phyloP scores from a whole-genome alignment of 2,329 filamentous ascomycete species.

The Aspergillus cejpii region DNA sequence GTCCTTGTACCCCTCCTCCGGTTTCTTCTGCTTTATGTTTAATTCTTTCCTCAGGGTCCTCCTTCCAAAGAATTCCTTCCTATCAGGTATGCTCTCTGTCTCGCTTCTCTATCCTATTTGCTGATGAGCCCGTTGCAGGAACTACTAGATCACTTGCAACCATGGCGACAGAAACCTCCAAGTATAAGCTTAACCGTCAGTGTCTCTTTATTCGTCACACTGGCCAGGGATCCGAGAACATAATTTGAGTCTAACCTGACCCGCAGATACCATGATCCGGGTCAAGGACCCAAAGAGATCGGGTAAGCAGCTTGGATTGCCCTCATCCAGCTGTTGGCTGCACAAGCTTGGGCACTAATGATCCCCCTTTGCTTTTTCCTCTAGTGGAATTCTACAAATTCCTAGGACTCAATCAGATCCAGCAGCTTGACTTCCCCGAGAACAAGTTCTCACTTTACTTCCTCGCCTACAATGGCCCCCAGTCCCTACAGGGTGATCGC shows the following conservation, averaged over 20 bases:
- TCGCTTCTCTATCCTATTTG: slow-evolving; percentile 6
- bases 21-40: slow-evolving; percentile 20
- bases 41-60: slow-evolving; percentile 22
- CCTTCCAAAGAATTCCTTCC: slow-evolving; percentile 16
- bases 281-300: slow-evolving; percentile 88
- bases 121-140: slow-evolving; percentile 19
- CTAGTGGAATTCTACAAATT: slow-evolving; percentile 88
- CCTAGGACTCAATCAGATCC: slow-evolving; percentile 77
- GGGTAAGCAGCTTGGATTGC: slow-evolving; percentile 41
- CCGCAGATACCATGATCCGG: slow-evolving; percentile 61
- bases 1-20: slow-evolving; percentile 7
- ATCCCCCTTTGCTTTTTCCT: not conserved
- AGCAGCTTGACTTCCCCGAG: slow-evolving; percentile 74
- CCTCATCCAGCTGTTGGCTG: not conserved
- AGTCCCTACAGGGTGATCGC: slow-evolving; percentile 65
- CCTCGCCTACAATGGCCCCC: slow-evolving; percentile 74
- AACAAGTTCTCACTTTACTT: slow-evolving; percentile 95
- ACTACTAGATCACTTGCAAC: slow-evolving; percentile 38
- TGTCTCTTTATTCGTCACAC: slow-evolving; percentile 16
- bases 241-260: slow-evolving; percentile 15
- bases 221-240: not conserved
- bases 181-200: slow-evolving; percentile 60
- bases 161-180: slow-evolving; percentile 52
- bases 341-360: not conserved
- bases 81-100: slow-evolving; percentile 14